Evolutionary conservation across 164 flowering plant species (phyloP).

Genomic region (Warburgia ugandensis): DNA sequence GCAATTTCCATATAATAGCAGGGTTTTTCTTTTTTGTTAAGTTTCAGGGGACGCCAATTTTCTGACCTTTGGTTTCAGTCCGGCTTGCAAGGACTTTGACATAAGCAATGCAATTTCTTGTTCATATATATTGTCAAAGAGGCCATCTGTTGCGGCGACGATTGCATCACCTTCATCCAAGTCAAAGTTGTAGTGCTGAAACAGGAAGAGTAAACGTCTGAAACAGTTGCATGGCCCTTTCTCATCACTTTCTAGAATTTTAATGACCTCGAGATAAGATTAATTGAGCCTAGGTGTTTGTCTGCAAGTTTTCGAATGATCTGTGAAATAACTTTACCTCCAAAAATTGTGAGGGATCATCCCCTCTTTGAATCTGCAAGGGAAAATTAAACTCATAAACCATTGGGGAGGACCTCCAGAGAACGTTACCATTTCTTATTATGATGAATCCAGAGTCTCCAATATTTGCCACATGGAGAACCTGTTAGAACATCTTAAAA

Average conservation of each 20-base stretch:
- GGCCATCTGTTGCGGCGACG: constrained; percentile 77
- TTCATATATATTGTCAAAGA: constrained; percentile 75
- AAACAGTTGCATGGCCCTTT: too few species aligned
- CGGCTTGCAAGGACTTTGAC: constrained; percentile 36
- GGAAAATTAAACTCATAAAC: constrained; percentile 62
- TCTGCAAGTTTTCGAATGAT: too few species aligned
- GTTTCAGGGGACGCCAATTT: neutral
- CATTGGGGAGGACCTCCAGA: constrained; percentile 47
- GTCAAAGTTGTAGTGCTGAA: constrained; percentile 49
- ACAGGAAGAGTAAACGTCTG: too few species aligned
- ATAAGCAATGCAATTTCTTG: constrained; percentile 54
- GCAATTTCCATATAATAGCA: too few species aligned
- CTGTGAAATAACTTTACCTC: constrained; percentile 55
- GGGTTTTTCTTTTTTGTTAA: too few species aligned
- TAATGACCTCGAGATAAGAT: too few species aligned
- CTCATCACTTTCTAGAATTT: too few species aligned
- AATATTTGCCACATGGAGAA: constrained; percentile 59
- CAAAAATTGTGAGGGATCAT: constrained; percentile 36
- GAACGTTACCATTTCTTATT: constrained; percentile 51
- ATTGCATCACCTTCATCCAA: constrained; percentile 69
- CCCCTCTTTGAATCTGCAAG: constrained; percentile 38
- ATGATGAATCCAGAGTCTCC: constrained; percentile 68
- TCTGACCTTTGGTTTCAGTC: constrained; percentile 43
- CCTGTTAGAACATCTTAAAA: constrained; percentile 35
- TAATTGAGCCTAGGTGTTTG: too few species aligned